Evolutionary conservation across 129 eudicot species (phyloP).

Genomic region (Sambucus nigra): DNA sequence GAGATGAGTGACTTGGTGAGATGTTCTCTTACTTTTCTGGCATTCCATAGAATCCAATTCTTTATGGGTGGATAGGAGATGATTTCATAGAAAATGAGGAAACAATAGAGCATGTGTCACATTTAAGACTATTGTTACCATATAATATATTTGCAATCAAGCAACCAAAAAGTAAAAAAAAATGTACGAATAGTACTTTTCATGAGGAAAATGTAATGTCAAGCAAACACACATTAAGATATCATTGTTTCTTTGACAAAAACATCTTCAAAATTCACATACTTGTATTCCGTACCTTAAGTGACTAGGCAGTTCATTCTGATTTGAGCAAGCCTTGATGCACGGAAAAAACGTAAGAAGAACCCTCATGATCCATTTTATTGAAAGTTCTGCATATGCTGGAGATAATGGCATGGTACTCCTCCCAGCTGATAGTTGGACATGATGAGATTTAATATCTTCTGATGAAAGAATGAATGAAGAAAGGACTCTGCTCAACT

Average conservation of each 20-base stretch:
- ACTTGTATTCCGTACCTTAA: conserved; percentile 43
- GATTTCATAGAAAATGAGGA: too few relatives aligned
- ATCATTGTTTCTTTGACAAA: background rate
- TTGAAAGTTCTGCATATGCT: conserved; percentile 66
- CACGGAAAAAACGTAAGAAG: conserved; percentile 83
- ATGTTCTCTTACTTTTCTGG: too few relatives aligned
- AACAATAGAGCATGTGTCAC: too few relatives aligned
- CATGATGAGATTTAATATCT: conserved; percentile 32
- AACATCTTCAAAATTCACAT: conserved; percentile 4
- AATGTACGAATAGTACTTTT: too few relatives aligned
- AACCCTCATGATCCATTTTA: conserved; percentile 90
- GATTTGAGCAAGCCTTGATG: conserved; percentile 80
- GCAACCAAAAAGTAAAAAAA: too few relatives aligned
- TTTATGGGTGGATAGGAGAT: too few relatives aligned
- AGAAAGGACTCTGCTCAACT: conserved; percentile 54
- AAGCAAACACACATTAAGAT: too few relatives aligned
- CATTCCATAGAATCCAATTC: too few relatives aligned
- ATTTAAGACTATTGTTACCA: too few relatives aligned
- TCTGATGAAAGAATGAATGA: conserved; percentile 60
- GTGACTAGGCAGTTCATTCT: conserved; percentile 69
- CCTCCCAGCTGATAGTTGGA: conserved; percentile 41
- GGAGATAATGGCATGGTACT: conserved; percentile 46
- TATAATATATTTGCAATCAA: too few relatives aligned
- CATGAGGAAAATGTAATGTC: too few relatives aligned
- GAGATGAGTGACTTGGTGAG: too few relatives aligned